phyloP scores from a whole-genome alignment of 495 filamentous ascomycete species.

The Aspergillus carlsbadensis region DNA sequence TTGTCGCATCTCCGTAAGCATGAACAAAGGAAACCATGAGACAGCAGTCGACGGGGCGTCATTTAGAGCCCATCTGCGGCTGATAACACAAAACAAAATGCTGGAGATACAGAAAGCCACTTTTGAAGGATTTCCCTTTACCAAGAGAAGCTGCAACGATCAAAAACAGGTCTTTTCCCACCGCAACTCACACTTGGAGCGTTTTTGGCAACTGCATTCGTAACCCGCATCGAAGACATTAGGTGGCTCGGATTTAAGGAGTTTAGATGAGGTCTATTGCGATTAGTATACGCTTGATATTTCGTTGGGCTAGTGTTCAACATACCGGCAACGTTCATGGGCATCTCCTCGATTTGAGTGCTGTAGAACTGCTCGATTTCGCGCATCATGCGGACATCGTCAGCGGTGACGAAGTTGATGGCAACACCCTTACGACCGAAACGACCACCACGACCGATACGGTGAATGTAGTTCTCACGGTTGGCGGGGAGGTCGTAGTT shows the following conservation, averaged over 20 bases:
- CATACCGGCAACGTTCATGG: constrained; percentile 59
- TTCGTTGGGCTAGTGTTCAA: neutral
- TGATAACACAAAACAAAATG: constrained; percentile 33
- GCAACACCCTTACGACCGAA: constrained; percentile 99
- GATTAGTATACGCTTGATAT: neutral
- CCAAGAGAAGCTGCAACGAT: constrained; percentile 31
- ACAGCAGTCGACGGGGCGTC: constrained; percentile 10
- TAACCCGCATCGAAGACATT: constrained; percentile 45
- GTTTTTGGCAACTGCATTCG: constrained; percentile 39
- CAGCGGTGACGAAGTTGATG: constrained; percentile 99
- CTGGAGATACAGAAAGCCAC: constrained; percentile 48
- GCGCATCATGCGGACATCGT: constrained; percentile 98
- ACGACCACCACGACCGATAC: constrained; percentile 97
- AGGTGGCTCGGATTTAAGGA: constrained; percentile 26
- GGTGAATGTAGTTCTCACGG: constrained; percentile 99
- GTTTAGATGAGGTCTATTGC: constrained; percentile 52
- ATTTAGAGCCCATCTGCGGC: constrained; percentile 16
- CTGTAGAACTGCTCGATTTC: constrained; percentile 82
- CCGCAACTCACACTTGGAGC: constrained; percentile 37
- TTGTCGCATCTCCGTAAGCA: constrained; percentile 46
- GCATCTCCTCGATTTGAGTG: constrained; percentile 64
- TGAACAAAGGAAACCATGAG: constrained; percentile 45
- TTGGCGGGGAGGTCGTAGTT: constrained; percentile 99
- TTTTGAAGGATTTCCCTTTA: constrained; percentile 37
- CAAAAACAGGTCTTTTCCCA: constrained; percentile 26